phyloP scores from a whole-genome alignment of 257 asterid genomes.

The Solanum gandarillasii region DNA sequence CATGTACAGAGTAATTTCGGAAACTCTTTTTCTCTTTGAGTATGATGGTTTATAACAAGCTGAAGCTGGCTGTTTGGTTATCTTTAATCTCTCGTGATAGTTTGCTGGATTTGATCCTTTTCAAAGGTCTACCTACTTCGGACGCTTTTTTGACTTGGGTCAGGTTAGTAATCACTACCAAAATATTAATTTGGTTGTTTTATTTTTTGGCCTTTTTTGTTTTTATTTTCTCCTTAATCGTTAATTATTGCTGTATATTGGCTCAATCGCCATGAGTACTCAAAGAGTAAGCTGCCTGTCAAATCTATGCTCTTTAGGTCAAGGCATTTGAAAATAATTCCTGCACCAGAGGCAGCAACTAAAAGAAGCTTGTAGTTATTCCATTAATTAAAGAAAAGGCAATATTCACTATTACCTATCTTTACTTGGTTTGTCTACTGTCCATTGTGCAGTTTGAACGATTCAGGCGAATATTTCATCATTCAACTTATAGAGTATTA shows the following conservation, averaged over 20 bases:
- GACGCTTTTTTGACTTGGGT: constrained; percentile 91
- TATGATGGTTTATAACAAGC: background rate
- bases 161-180: constrained; percentile 44
- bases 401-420: background rate
- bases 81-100: constrained; percentile 21
- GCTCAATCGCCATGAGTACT: background rate
- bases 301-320: background rate
- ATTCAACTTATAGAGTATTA: constrained; percentile 76
- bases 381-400: background rate
- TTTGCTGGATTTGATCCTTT: constrained; percentile 97
- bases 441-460: constrained; percentile 60
- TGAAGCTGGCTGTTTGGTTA: background rate
- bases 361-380: background rate
- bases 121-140: constrained; percentile 90
- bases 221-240: background rate
- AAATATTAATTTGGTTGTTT: background rate
- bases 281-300: background rate
- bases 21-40: background rate
- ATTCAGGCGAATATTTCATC: constrained; percentile 88
- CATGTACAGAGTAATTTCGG: constrained; percentile 65
- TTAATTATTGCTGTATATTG: background rate
- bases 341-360: background rate
- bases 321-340: background rate
- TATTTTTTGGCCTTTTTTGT: background rate
- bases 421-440: background rate